Conservation (phyloP, 2,329 filamentous ascomycete species). For the Aschersonia sp. region DNA sequence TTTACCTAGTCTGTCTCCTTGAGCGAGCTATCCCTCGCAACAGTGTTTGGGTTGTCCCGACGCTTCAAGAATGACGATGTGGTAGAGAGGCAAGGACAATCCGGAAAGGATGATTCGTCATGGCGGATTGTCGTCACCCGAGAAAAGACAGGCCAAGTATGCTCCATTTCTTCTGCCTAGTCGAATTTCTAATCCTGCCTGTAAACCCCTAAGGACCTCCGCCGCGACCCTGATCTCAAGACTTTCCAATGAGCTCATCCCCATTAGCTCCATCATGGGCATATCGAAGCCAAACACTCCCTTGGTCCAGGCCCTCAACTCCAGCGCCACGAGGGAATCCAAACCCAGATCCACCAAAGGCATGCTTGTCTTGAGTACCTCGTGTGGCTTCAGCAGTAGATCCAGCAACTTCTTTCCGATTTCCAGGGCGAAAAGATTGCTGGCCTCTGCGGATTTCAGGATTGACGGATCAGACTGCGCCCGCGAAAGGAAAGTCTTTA, state of each 20-base stretch:
- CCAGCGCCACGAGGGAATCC: constrained; percentile 11
- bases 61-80: too few species aligned
- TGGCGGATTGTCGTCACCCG: too few species aligned
- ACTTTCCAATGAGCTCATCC: constrained; percentile 3
- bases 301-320: constrained; percentile 10
- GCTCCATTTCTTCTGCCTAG: too few species aligned
- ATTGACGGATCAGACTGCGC: not conserved
- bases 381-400: constrained; percentile 7
- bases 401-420: constrained; percentile 7
- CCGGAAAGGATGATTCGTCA: too few species aligned
- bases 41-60: too few species aligned
- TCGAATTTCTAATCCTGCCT: too few species aligned
- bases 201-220: too few species aligned
- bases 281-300: constrained; percentile 9
- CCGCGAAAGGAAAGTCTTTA: not conserved
- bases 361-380: constrained; percentile 1
- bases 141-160: too few species aligned
- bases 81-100: too few species aligned
- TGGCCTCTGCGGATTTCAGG: not conserved
- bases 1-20: too few species aligned
- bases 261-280: constrained; percentile 8
- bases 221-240: too few species aligned
- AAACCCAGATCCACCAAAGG: constrained; percentile 7
- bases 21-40: too few species aligned
- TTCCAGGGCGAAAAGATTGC: constrained; percentile 3